Conservation (phyloP, 2,329 filamentous ascomycete species). For the Claviceps sp. region DNA sequence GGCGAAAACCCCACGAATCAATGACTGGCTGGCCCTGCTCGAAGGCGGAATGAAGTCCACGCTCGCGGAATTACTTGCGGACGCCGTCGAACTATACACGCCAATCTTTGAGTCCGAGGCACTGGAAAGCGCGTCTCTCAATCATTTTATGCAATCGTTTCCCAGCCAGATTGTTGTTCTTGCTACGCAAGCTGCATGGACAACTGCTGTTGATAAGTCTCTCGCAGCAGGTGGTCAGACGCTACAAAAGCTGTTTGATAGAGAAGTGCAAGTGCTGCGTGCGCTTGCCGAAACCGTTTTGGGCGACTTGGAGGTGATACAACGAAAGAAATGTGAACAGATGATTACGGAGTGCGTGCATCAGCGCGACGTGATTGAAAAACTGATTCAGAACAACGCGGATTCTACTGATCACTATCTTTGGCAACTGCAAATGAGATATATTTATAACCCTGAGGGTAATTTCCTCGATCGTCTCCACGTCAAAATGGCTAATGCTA, state of each 20-base stretch:
- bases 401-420: slow-evolving; percentile 66
- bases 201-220: slow-evolving; percentile 67
- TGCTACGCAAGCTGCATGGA: slow-evolving; percentile 89
- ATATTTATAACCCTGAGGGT: slow-evolving; percentile 73
- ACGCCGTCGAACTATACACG: slow-evolving; percentile 72
- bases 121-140: slow-evolving; percentile 58
- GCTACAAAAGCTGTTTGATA: slow-evolving; percentile 60
- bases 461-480: slow-evolving; percentile 70
- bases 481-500: slow-evolving; percentile 94
- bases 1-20: slow-evolving; percentile 89
- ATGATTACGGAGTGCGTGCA: slow-evolving; percentile 98
- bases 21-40: slow-evolving; percentile 92
- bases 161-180: slow-evolving; percentile 94
- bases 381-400: slow-evolving; percentile 64
- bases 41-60: slow-evolving; percentile 91
- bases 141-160: slow-evolving; percentile 68
- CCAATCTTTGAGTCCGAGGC: slow-evolving; percentile 59
- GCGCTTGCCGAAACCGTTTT: slow-evolving; percentile 81
- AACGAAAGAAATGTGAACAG: slow-evolving; percentile 94
- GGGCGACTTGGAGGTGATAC: slow-evolving; percentile 73
- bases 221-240: slow-evolving; percentile 58
- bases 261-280: slow-evolving; percentile 72
- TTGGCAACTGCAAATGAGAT: slow-evolving; percentile 96
- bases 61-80: slow-evolving; percentile 75
- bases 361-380: slow-evolving; percentile 86